Base-by-base conservation (phyloP, 441 rosid species). In the Populus tomentosa region DNA sequence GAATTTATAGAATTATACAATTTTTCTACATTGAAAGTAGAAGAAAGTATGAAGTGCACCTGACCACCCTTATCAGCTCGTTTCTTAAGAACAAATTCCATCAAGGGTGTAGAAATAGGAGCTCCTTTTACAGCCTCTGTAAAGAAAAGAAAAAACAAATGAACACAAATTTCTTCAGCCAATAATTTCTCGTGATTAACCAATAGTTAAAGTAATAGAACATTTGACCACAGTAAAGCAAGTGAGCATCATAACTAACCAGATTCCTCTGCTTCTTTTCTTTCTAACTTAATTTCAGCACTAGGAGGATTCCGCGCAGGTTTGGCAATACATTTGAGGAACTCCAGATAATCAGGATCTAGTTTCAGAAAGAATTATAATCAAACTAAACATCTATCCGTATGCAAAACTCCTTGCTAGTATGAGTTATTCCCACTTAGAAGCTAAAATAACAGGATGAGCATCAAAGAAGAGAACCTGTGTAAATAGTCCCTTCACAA, bases 271-370 rank as follows among this genome's bases (percentile, higher is more conserved):
- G 92, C 89, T 85, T 91, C 94, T 76, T 85, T 88, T 83, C 88
- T 91, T 81, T 94, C 97, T 84, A 91, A 72, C 84, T 87, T 94
- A 71, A 85, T 82, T 77, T 88, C 92, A 26, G 92, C 89, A 79
- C 92, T 91, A 4, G 89, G 97, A 75, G 85, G 95, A 85, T 85
- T 86, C 89, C 89, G 90, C 42, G 81, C 88, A 56, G 97, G 98
- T 61, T 86, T 88, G 42, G 92, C 90, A 81, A 92, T 84, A 35
- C 79, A 26, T 83, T 94, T 86, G 84, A 94, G 94, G 78, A 94
- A 92, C 67, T 94, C 95, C 75, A 91, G 79, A 85, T 94, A 94
- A 63, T 90, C 94, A 67, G 95, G 90, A 79, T 94, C 98, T 90
- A 77, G 70, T 32, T 69, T 71, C n/a, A 67, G 62, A 6, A 77